Base-by-base conservation (phyloP, 768 basidiomycete genomes). In the Tremella fuciformis region DNA sequence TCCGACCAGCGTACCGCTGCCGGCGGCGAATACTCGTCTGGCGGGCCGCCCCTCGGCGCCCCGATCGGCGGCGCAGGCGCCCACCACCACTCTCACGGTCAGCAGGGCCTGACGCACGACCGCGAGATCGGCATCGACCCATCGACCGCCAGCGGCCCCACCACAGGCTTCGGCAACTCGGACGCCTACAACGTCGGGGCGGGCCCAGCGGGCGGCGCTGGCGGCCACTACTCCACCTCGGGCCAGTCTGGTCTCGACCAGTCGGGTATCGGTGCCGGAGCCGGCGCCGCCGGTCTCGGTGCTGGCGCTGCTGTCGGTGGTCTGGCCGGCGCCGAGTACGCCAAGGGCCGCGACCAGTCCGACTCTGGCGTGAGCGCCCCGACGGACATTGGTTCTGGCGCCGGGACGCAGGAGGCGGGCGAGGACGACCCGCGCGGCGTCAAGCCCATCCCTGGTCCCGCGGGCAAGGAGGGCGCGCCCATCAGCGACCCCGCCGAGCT, bases 401-500 rank as follows among this genome's bases (percentile, higher is more conserved):
- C 29, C 29, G 29, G 29, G 11, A 34, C 29, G 6, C 29, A 34
- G 11, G 11, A 34, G 29, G 29, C 29, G 11, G 29, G 29, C 29
- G 29, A 34, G 29, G 29, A 34, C 29, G 29, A 34, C 29, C 29
- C 29, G 29, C 29, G 29, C 4, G 29, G 29, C 29, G 29, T 34
- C 29, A 34, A 34, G 37, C 13, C n/a, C 18, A 47, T 25, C 42
- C 21, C 38, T 15, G 62, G 58, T 13, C 22, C 58, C 21, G 54
- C 47, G 2, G 26, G 50, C 29, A 34, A 34, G 11, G 29, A 34
- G 4, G 47, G 42, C 42, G 42, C 42, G 4, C 68, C 70, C 25
- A 41, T 72, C 25, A 59, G 62, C 46, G 55, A 72, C 60, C 69
- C 69, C 24, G 57, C 70, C 54, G 67, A 71, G 18, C 59, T 76